Evolutionary conservation across 495 filamentous ascomycete genomes (phyloP).

Genomic region (Xylaria scruposa): DNA sequence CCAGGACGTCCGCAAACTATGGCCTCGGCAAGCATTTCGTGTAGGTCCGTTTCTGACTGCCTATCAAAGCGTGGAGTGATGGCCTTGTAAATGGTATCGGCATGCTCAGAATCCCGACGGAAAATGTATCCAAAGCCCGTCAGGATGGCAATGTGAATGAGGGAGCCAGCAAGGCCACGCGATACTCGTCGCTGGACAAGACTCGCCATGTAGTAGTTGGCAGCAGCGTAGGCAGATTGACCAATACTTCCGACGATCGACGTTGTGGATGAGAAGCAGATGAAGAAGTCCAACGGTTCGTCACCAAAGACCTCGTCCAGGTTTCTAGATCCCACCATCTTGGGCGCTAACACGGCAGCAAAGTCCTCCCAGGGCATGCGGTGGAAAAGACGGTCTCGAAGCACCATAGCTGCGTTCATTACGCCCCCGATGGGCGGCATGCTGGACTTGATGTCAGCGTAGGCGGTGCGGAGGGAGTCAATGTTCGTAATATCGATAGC

Average conservation of each 20-base stretch:
- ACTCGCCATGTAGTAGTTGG: slow-evolving; percentile 54
- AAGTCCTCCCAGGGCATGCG: slow-evolving; percentile 41
- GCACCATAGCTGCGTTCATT: slow-evolving; percentile 51
- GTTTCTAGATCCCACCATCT: slow-evolving; percentile 40
- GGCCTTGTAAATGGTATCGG: slow-evolving; percentile 1
- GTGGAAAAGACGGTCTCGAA: slow-evolving; percentile 41
- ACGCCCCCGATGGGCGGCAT: slow-evolving; percentile 51
- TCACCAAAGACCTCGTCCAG: slow-evolving; percentile 45
- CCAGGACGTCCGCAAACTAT: slow-evolving; percentile 1
- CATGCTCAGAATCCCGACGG: slow-evolving; percentile 17
- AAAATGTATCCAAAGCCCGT: slow-evolving; percentile 55
- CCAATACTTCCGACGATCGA: slow-evolving; percentile 51
- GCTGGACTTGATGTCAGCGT: slow-evolving; percentile 22
- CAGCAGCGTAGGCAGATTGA: slow-evolving; percentile 58
- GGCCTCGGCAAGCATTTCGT: slow-evolving; percentile 7
- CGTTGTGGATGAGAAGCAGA: slow-evolving; percentile 56
- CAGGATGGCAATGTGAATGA: slow-evolving; percentile 52
- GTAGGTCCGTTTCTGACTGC: slow-evolving; percentile 10
- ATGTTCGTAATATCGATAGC: slow-evolving; percentile 19
- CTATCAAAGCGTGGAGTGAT: not conserved
- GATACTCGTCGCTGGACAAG: slow-evolving; percentile 38
- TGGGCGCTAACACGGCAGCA: slow-evolving; percentile 39
- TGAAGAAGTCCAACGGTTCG: slow-evolving; percentile 59
- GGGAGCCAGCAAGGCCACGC: slow-evolving; percentile 43
- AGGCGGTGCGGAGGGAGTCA: slow-evolving; percentile 1